A percentile compares a stretch with the other conserved stretches of the same genome.
Conservation (phyloP, 768 basidiomycete genomes). For the Psilocybe tampanensis region DNA sequence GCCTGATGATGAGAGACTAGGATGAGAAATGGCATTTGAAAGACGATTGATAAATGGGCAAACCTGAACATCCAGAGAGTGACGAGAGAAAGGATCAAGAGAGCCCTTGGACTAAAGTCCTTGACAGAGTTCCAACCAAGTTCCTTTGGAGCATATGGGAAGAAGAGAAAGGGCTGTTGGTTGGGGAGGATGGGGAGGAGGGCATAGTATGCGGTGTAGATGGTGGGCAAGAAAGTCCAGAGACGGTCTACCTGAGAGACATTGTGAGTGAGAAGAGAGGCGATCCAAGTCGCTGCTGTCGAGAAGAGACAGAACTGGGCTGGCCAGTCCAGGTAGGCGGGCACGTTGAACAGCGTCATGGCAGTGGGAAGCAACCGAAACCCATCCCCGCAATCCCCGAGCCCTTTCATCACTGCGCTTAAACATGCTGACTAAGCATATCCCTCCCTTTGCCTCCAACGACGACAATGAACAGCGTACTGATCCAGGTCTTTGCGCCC, state of each 20-base stretch:
- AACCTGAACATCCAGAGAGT: constrained; percentile 70
- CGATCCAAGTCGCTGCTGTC: constrained; percentile 52
- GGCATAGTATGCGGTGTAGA: constrained; percentile 84
- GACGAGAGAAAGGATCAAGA: constrained; percentile 73
- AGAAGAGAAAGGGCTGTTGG: constrained; percentile 40
- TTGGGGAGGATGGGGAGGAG: constrained; percentile 65
- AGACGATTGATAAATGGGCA: constrained; percentile 7
- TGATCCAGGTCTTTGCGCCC: constrained; percentile 36
- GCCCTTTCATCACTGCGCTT: neutral
- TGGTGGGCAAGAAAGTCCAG: constrained; percentile 77
- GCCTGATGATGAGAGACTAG: constrained; percentile 19
- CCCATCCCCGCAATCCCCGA: constrained; percentile 2
- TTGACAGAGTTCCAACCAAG: constrained; percentile 39
- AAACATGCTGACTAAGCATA: constrained; percentile 25
- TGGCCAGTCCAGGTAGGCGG: constrained; percentile 59
- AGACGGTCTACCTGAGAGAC: constrained; percentile 88
- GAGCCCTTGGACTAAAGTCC: constrained; percentile 69
- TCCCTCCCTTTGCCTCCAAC: constrained; percentile 25
- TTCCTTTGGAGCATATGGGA: constrained; percentile 58
- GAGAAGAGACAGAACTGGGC: constrained; percentile 56
- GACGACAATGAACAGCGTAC: constrained; percentile 32
- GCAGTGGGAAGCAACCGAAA: neutral
- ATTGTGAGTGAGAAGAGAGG: constrained; percentile 72
- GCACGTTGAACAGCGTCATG: constrained; percentile 31
- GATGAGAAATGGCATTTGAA: constrained; percentile 6